Conservation (phyloP, 1,284 basidiomycete species). For the Malassezia nana region DNA sequence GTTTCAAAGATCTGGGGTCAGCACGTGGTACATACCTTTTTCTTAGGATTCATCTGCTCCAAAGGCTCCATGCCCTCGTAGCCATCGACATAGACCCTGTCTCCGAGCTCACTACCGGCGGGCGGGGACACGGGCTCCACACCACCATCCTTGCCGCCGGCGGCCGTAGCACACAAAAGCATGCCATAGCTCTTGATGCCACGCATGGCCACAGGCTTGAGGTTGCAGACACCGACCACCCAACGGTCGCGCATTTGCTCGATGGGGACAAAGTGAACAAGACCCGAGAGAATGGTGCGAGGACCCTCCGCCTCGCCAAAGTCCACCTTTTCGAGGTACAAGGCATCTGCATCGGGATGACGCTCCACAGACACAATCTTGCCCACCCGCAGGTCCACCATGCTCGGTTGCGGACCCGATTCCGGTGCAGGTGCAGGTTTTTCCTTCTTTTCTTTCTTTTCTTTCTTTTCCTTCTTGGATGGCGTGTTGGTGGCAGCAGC, state of each 20-base stretch:
- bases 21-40: constrained; percentile 30
- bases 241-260: constrained; percentile 45
- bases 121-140: constrained; percentile 45
- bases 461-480: constrained; percentile 32
- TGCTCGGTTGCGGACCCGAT: constrained; percentile 32
- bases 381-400: constrained; percentile 45
- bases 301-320: constrained; percentile 47
- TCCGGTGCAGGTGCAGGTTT: constrained; percentile 24
- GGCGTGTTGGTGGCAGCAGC: not conserved
- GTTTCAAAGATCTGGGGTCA: constrained; percentile 41
- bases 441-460: constrained; percentile 35
- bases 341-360: constrained; percentile 45
- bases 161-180: constrained; percentile 42
- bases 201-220: constrained; percentile 46
- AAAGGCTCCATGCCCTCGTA: constrained; percentile 41
- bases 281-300: constrained; percentile 41
- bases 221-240: constrained; percentile 47
- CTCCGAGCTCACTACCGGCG: constrained; percentile 35
- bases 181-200: constrained; percentile 48
- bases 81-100: constrained; percentile 44
- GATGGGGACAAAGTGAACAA: constrained; percentile 46
- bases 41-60: constrained; percentile 46
- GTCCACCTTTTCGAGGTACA: constrained; percentile 47
- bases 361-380: constrained; percentile 41
- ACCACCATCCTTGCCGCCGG: constrained; percentile 43